These are phyloP conservation scores for Leccinum ochraceum DNA, from an alignment of 768 basidiomycete genomes.

Conservation along the genomic window DNA sequence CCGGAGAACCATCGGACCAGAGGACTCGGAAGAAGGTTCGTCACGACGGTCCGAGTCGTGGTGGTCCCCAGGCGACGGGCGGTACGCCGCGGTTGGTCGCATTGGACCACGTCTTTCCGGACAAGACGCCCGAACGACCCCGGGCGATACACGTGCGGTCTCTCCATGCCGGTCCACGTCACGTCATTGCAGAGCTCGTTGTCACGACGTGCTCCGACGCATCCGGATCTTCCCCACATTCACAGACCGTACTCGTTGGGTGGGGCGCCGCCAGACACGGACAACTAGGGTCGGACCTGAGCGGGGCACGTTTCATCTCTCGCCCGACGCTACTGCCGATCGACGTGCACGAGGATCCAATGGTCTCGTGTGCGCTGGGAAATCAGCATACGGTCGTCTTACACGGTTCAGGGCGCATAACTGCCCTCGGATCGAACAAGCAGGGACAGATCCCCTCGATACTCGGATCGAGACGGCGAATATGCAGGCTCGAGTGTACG, in stretches of 20 bases:
- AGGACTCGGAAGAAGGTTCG: neutral
- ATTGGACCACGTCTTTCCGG: conserved; percentile 31
- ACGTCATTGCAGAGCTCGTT: conserved; percentile 44
- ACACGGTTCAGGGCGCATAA: conserved; percentile 46
- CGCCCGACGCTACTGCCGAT: conserved; percentile 38
- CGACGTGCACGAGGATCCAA: conserved; percentile 30
- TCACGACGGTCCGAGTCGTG: neutral
- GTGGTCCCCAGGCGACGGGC: neutral
- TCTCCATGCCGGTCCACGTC: conserved; percentile 69
- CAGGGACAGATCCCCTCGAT: conserved; percentile 62
- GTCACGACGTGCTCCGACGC: conserved; percentile 22
- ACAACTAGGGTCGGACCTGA: conserved; percentile 59
- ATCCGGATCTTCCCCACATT: neutral
- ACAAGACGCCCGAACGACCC: conserved; percentile 39
- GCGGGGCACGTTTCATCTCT: conserved; percentile 7
- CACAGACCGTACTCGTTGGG: conserved; percentile 50
- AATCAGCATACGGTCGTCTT: conserved; percentile 54
- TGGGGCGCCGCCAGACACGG: conserved; percentile 90
- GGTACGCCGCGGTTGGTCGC: conserved; percentile 4
- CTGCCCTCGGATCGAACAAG: conserved; percentile 66
- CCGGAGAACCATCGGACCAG: neutral
- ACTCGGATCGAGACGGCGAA: conserved; percentile 27
- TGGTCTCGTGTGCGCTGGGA: conserved; percentile 43
- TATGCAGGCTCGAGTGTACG: conserved; percentile 54
- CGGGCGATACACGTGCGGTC: conserved; percentile 38